Evolutionary conservation across 2,329 filamentous ascomycete species (phyloP), one percentile per base, ranked within the genome.

Genomic region (Monosporascus sp.): DNA sequence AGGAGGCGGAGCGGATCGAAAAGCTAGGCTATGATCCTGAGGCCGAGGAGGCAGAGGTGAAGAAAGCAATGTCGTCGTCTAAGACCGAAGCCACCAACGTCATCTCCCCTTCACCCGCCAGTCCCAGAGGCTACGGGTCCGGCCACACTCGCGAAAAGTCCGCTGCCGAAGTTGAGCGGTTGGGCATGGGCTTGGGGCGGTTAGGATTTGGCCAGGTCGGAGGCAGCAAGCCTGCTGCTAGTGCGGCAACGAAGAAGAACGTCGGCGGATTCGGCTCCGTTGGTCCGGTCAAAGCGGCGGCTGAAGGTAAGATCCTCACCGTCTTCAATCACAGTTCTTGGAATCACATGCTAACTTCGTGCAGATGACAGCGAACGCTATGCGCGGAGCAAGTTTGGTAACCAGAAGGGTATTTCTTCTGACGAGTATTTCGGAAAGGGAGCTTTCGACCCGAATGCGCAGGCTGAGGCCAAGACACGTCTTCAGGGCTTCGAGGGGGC

Each of bases 351-450:
- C 64, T 72, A 59, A 72, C 50, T 26, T 11, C 9, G 5, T 37
- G 24, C 55, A 85, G 84, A 84, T 58, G 91, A 97, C 54, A 86
- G 87, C 51, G 85, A 97, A 65, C 85, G 84, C 66, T 95, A 90
- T 68, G 91, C 92, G 6, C 88, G 89, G 64, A 77, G 82, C 66
- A 96, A 96, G 72, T 99, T 99, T 66, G 93, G 92, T 56, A 74
- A 73, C 44, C 94, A 99, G 71, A 97, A 97, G 78, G 89, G 89
- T 63, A 99, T 99, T 62, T 97, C 91, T 0, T 97, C 92, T 0
- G 94, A 99, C 70, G 94, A 99, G 70, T 99, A 96, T 79, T 99
- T 99, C 68, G 91, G 93, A 65, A 93, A 94, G 70, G 90, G 91
- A 51, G 76, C 82, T 52, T 97, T 86, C 72, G 92, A 99, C 68